Evolutionary conservation across 768 basidiomycete genomes (phyloP).

Genomic region (Leccinum subtestaceum): DNA sequence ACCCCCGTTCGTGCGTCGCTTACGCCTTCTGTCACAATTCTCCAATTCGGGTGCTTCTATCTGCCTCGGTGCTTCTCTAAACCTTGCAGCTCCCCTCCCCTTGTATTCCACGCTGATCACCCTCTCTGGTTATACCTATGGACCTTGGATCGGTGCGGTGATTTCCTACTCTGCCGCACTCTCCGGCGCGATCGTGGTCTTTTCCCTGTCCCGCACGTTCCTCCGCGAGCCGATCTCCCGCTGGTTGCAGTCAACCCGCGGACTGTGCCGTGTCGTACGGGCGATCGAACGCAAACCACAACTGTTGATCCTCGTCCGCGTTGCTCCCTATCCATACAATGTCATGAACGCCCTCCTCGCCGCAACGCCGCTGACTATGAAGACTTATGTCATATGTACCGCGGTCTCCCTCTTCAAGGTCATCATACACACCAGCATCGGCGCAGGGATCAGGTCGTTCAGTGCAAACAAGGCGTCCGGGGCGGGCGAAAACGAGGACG

Average conservation of each 20-base stretch:
- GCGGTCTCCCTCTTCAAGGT: constrained; percentile 86
- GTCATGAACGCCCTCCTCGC: constrained; percentile 94
- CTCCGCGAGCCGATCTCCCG: constrained; percentile 67
- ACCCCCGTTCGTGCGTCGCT: constrained; percentile 8
- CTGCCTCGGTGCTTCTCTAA: constrained; percentile 11
- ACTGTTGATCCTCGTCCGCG: constrained; percentile 85
- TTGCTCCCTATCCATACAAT: constrained; percentile 92
- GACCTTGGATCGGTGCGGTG: constrained; percentile 77
- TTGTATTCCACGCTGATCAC: constrained; percentile 93
- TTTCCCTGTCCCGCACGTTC: constrained; percentile 71
- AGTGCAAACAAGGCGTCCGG: constrained; percentile 43
- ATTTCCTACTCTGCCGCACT: constrained; percentile 88
- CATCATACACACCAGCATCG: constrained; percentile 86
- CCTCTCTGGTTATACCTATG: constrained; percentile 88
- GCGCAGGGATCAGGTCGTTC: constrained; percentile 84
- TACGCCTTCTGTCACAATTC: constrained; percentile 4
- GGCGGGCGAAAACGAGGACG: constrained; percentile 38
- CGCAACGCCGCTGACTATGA: constrained; percentile 74
- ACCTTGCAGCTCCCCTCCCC: constrained; percentile 71
- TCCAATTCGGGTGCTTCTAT: constrained; percentile 5
- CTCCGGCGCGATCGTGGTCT: constrained; percentile 80
- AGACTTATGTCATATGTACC: constrained; percentile 77
- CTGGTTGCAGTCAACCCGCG: constrained; percentile 67
- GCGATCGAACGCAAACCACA: constrained; percentile 87
- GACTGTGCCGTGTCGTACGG: constrained; percentile 76